Percentiles rank a stretch among this genome's conserved stretches.
Evolutionary conservation across 2,329 filamentous ascomycete species (phyloP).

Genomic region (Aspergillus sp.): DNA sequence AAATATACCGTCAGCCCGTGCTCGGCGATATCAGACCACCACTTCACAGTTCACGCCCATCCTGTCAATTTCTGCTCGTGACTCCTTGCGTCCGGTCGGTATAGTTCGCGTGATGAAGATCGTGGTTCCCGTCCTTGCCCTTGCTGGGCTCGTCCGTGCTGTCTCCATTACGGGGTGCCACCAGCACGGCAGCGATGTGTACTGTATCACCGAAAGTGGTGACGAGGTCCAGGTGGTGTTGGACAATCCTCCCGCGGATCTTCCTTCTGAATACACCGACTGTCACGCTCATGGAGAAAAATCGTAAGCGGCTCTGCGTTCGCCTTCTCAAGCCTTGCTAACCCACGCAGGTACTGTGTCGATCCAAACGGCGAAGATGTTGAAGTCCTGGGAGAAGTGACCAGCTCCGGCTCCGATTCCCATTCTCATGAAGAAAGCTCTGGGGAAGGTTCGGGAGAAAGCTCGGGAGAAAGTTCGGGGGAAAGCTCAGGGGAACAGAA

Average conservation of each 20-base stretch:
- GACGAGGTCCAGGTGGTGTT: slow-evolving; percentile 38
- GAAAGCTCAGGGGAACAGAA: slow-evolving; percentile 35
- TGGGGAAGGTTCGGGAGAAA: too few species aligned
- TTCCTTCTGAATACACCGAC: slow-evolving; percentile 62
- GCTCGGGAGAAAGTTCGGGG: too few species aligned
- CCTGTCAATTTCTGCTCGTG: background rate
- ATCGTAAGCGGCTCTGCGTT: slow-evolving; percentile 43
- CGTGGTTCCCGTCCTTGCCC: slow-evolving; percentile 4
- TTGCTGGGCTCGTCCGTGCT: slow-evolving; percentile 16
- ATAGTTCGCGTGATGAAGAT: slow-evolving; percentile 4
- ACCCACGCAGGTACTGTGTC: slow-evolving; percentile 58
- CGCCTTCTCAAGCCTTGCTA: background rate
- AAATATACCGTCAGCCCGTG: slow-evolving; percentile 1
- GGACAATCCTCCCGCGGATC: slow-evolving; percentile 55
- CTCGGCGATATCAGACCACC: background rate
- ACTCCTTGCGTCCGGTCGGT: background rate
- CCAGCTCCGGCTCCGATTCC: slow-evolving; percentile 11
- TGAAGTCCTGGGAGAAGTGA: slow-evolving; percentile 47
- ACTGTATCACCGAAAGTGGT: slow-evolving; percentile 35
- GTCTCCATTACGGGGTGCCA: slow-evolving; percentile 57
- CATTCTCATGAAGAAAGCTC: background rate
- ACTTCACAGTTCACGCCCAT: background rate
- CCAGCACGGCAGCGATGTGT: slow-evolving; percentile 41
- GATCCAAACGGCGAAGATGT: slow-evolving; percentile 61
- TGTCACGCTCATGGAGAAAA: slow-evolving; percentile 64